Evolutionary conservation across 176 grass and related monocot species (phyloP), one percentile per base, ranked within the genome.

Genomic region (Cenchrus americanus): DNA sequence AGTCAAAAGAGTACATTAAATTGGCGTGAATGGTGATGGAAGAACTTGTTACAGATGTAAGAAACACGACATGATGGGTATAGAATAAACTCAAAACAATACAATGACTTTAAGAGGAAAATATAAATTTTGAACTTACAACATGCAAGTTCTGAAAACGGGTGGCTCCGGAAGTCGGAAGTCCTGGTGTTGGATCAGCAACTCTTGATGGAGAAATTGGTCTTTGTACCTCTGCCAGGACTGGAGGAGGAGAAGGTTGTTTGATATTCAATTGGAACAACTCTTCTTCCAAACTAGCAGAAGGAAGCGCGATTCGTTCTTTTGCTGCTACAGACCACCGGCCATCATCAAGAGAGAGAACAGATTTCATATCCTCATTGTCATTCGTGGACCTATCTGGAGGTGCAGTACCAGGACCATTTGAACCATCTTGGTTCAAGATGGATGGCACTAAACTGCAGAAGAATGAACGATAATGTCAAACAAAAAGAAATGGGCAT

Each of bases 341-440:
- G 81, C 96, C 96, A 90, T 98, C 93, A 92, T 98, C 93, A 83
- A 98, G 96, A 82, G 96, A 99, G 64, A 99, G 91, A 85, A 99
- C 87, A 23, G 93, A 94, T 71, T 94, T 89, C 87, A 96, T 85
- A 86, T 99, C 91, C 49, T 99, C 89, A 60, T 79, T 90, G 18
- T 77, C 91, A 60, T 83, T 87, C 82, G 44, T 79, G 59, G 69
- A 82, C 48, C 75, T 85, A 73, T 85, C 77, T 8, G 71, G 49
- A 78, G 85, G 77, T 70, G 80, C 42, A 32, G 23, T 50, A 90
- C 44, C 76, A 41, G 82, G 51, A 84, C 66, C 85, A 90, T 80
- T 69, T 58, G 62, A 71, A 66, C 4, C 86, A 87, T 90, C 88
- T 89, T 98, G 89, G 73, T 92, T 94, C 69, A 80, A 74, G 52